Percentiles rank a stretch among this genome's conserved stretches.
Evolutionary conservation across 805 yeast species (phyloP).

Genomic region (Debaryomyces tyrocola): DNA sequence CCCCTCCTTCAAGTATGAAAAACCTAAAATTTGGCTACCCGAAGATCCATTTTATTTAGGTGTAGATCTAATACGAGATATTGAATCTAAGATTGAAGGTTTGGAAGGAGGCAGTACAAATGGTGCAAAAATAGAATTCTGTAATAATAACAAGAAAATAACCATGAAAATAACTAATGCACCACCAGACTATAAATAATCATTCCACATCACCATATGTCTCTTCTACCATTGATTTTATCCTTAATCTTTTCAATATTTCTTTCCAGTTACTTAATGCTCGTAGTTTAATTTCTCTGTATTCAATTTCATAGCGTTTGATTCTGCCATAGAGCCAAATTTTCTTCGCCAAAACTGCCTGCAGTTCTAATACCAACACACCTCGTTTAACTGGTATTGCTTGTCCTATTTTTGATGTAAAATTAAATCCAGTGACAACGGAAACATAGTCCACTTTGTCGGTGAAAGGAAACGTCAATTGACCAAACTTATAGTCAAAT

Average conservation of each 20-base stretch:
- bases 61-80: conserved; percentile 17
- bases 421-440: conserved; percentile 31
- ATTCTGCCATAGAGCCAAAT: conserved; percentile 26
- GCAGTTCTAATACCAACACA: conserved; percentile 20
- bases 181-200: conserved; percentile 33
- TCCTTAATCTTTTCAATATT: conserved; percentile 14
- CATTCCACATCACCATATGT: conserved; percentile 3
- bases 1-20: conserved; percentile 37
- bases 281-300: not conserved
- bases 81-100: conserved; percentile 13
- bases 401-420: conserved; percentile 17
- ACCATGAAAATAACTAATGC: conserved; percentile 24
- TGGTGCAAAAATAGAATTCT: conserved; percentile 24
- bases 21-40: conserved; percentile 42
- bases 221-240: conserved; percentile 14
- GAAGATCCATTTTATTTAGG: conserved; percentile 33
- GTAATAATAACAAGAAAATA: conserved; percentile 7
- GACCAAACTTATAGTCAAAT: conserved; percentile 7
- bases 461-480: conserved; percentile 1
- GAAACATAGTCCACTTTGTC: conserved; percentile 23
- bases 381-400: conserved; percentile 31
- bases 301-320: conserved; percentile 3
- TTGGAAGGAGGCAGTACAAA: conserved; percentile 21
- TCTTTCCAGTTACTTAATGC: conserved; percentile 14
- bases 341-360: conserved; percentile 16